Evolutionary conservation across 352 stramenopile species (phyloP).

Genomic region (Phytophthora uliginosa): DNA sequence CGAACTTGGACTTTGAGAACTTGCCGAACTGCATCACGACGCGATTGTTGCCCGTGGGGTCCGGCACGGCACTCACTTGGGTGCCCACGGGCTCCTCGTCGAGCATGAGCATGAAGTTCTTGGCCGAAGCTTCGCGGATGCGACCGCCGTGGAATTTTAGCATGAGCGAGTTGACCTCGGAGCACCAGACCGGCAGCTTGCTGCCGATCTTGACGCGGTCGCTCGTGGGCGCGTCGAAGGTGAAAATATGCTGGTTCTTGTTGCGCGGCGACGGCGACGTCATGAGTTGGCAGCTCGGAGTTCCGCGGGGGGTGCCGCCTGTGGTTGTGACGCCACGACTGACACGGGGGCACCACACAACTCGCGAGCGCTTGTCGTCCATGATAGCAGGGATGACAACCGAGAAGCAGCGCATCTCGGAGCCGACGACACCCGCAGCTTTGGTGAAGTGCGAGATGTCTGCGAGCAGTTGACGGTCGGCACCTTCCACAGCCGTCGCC

Average conservation of each 20-base stretch:
- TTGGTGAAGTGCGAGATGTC: slow-evolving; percentile 90
- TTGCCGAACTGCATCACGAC: slow-evolving; percentile 92
- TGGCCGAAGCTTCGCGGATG: slow-evolving; percentile 89
- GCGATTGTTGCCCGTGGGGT: slow-evolving; percentile 61
- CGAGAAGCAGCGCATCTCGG: slow-evolving; percentile 86
- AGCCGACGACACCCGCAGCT: slow-evolving; percentile 74
- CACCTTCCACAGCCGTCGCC: slow-evolving; percentile 37
- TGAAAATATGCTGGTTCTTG: slow-evolving; percentile 75
- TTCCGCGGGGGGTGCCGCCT: slow-evolving; percentile 72
- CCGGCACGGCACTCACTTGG: slow-evolving; percentile 14
- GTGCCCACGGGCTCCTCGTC: slow-evolving; percentile 65
- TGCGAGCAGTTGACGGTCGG: slow-evolving; percentile 84
- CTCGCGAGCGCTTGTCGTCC: slow-evolving; percentile 79
- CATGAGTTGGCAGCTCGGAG: slow-evolving; percentile 57
- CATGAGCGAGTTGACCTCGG: slow-evolving; percentile 89
- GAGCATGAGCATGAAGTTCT: slow-evolving; percentile 93
- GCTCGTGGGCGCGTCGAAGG: slow-evolving; percentile 73
- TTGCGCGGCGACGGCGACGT: slow-evolving; percentile 83
- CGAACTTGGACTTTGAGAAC: slow-evolving; percentile 89
- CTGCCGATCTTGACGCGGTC: slow-evolving; percentile 86
- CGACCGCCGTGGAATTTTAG: slow-evolving; percentile 91
- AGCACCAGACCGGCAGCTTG: slow-evolving; percentile 90
- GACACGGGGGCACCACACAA: slow-evolving; percentile 86
- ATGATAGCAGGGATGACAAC: slow-evolving; percentile 87
- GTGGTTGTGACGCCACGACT: slow-evolving; percentile 71